Evolutionary conservation across 2,329 filamentous ascomycete genomes (phyloP).

Genomic region (Sporothrix humicola): DNA sequence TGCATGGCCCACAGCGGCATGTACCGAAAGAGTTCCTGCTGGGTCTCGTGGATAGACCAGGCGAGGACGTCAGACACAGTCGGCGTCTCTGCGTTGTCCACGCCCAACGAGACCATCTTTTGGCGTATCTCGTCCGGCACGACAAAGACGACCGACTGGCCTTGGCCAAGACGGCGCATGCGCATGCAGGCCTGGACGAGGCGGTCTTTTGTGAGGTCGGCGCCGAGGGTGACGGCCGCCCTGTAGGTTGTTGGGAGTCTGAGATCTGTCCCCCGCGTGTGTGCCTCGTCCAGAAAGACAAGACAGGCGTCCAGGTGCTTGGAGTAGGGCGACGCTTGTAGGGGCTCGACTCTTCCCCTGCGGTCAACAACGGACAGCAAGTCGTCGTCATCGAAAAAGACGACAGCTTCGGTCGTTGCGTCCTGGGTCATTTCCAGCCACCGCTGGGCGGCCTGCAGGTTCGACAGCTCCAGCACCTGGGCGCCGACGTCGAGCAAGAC

Average conservation of each 20-base stretch:
- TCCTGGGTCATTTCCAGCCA: slow-evolving; percentile 55
- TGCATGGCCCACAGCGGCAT: slow-evolving; percentile 67
- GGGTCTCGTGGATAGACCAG: slow-evolving; percentile 67
- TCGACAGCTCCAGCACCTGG: slow-evolving; percentile 68
- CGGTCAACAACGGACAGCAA: slow-evolving; percentile 60
- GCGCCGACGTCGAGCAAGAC: slow-evolving; percentile 76
- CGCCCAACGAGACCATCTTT: slow-evolving; percentile 52
- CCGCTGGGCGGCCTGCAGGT: slow-evolving; percentile 56
- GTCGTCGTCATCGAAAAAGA: slow-evolving; percentile 66
- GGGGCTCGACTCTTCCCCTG: slow-evolving; percentile 51
- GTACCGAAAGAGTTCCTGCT: slow-evolving; percentile 52
- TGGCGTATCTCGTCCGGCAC: slow-evolving; percentile 63
- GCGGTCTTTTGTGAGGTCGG: slow-evolving; percentile 69
- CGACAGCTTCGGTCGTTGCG: slow-evolving; percentile 48
- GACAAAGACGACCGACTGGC: slow-evolving; percentile 69
- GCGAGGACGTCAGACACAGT: slow-evolving; percentile 60
- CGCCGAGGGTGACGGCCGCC: slow-evolving; percentile 71
- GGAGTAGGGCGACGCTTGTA: slow-evolving; percentile 65
- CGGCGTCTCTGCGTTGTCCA: slow-evolving; percentile 36
- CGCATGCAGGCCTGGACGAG: slow-evolving; percentile 75
- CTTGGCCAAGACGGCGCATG: slow-evolving; percentile 70
- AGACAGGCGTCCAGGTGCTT: slow-evolving; percentile 64
- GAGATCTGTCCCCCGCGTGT: slow-evolving; percentile 73
- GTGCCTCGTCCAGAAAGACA: slow-evolving; percentile 72
- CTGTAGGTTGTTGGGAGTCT: slow-evolving; percentile 62